Base-by-base conservation (phyloP, 352 stramenopile genomes). In the Pythium rhizo-oryzae region DNA sequence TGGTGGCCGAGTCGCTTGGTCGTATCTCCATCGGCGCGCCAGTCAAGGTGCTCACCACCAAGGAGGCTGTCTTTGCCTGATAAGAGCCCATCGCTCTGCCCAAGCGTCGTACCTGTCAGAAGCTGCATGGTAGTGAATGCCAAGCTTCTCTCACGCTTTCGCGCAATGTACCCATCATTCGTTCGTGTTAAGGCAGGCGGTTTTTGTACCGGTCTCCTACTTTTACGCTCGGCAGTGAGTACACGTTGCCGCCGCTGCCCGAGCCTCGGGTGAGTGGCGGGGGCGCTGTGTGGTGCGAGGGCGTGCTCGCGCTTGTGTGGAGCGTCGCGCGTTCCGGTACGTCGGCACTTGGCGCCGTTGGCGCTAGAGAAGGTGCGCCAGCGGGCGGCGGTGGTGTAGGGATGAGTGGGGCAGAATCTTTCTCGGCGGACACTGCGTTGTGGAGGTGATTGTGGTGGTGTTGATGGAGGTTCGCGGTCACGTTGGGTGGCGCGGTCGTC, bases 31-130 rank as follows among this genome's bases (percentile, higher is more conserved):
- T 92, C 37, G 86, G 84, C 13, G 77, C 76, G 4, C 51, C 60
- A 7, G 81, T 89, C 11, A 85, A 90, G 39, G 76, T 94, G 12
- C 72, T 94, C 13, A 92, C 84, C 35, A 74, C 89, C 16, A 93
- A 93, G 72, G 71, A 57, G 7, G 75, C 82, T 19, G 43, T 93
- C 1, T 79, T 80, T 50, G 81, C 82, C 9, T 93, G 55, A 47
- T 24, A 19, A 2, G 37, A 21, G 41, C 18, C 2, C 18, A 15
- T 7, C 37, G 2, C 37, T 18, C 15, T 9, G 37, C 15, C 37
- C 15, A 12, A 81, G 58, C 23, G 9, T 50, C 25, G 18, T 25
- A 50, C 35, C 43, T 21, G 3, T 33, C 28, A 2, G 6, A 6
- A 6, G 28, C 28, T 33, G 28, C 28, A 33, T 33, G 6, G 28